Conservation (phyloP, 768 basidiomycete species). For the Pleurotus cornucopiae region DNA sequence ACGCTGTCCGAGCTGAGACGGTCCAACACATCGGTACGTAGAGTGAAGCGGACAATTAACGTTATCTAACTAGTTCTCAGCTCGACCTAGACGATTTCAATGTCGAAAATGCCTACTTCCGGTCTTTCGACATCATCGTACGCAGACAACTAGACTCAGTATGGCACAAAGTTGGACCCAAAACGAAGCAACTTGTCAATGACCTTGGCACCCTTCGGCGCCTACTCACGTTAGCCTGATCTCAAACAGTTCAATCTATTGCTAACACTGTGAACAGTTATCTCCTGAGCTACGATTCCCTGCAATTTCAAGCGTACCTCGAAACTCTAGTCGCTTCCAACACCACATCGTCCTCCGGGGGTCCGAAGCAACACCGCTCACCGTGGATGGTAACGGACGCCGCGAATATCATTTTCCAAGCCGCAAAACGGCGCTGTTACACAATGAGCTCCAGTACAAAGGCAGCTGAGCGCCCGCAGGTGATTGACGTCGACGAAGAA, state of each 20-base stretch:
- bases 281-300: conserved; percentile 84
- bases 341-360: conserved; percentile 41
- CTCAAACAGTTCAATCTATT: neutral
- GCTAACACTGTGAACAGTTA: conserved; percentile 44
- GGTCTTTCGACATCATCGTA: conserved; percentile 86
- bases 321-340: conserved; percentile 77
- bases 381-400: conserved; percentile 94
- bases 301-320: conserved; percentile 88
- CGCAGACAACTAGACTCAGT: conserved; percentile 87
- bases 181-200: conserved; percentile 85
- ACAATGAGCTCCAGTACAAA: conserved; percentile 31
- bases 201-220: conserved; percentile 84
- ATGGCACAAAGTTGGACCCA: conserved; percentile 95
- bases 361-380: conserved; percentile 61
- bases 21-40: conserved; percentile 66
- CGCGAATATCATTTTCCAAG: conserved; percentile 80
- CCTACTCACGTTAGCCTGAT: conserved; percentile 62
- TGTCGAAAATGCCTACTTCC: conserved; percentile 91
- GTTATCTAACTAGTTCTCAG: conserved; percentile 32
- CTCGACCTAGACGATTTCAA: conserved; percentile 92
- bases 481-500: conserved; percentile 61
- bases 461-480: conserved; percentile 15
- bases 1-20: conserved; percentile 89
- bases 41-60: conserved; percentile 4
- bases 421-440: conserved; percentile 81